Conservation (phyloP, 1,284 basidiomycete species). For the Phylloporus gajari region DNA sequence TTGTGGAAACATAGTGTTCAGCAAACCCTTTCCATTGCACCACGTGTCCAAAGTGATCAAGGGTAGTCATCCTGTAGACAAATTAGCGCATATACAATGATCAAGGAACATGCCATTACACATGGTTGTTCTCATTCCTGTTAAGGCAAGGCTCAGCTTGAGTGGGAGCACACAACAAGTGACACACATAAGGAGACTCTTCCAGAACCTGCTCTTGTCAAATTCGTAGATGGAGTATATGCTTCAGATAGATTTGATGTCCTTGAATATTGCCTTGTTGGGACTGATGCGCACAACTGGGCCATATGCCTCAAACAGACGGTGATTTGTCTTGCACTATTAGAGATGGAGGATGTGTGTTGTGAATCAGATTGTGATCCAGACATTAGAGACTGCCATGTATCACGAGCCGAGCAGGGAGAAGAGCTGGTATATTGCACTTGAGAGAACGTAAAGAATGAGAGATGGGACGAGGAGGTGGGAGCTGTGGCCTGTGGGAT, state of each 20-base stretch:
- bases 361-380: conserved; percentile 77
- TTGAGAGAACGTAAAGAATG: conserved; percentile 45
- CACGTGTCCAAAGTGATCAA: conserved; percentile 72
- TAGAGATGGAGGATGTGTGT: conserved; percentile 75
- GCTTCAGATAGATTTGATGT: conserved; percentile 69
- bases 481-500: conserved; percentile 41
- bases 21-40: conserved; percentile 77
- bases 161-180: conserved; percentile 20
- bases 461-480: conserved; percentile 23
- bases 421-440: conserved; percentile 61
- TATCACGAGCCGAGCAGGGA: conserved; percentile 83
- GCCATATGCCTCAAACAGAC: conserved; percentile 74
- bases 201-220: conserved; percentile 80
- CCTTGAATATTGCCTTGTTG: conserved; percentile 79
- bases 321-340: conserved; percentile 74
- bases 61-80: conserved; percentile 73
- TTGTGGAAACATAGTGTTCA: conserved; percentile 72
- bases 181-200: conserved; percentile 77
- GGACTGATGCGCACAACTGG: conserved; percentile 81
- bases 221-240: conserved; percentile 80
- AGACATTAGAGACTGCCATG: conserved; percentile 75
- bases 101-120: conserved; percentile 56
- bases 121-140: conserved; percentile 83
- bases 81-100: conserved; percentile 51
- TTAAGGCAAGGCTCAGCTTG: conserved; percentile 25